A percentile compares a stretch with the other conserved stretches of the same genome.
Evolutionary conservation across 352 stramenopile genomes (phyloP).

Genomic region (Phytophthora cryptogea): DNA sequence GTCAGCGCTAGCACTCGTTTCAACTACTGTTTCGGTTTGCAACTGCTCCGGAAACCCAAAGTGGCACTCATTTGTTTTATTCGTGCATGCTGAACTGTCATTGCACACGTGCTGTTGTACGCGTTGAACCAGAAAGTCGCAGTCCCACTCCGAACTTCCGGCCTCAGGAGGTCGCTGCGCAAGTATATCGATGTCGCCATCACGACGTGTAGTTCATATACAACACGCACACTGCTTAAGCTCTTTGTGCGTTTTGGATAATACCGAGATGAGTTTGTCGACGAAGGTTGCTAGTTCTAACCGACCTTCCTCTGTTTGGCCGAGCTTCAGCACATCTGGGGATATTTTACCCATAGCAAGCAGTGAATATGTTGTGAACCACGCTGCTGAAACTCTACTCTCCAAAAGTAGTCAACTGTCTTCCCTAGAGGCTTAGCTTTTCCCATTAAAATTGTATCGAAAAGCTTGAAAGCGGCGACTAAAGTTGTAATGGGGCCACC

Average conservation of each 20-base stretch:
- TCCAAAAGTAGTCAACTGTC: constrained; percentile 31
- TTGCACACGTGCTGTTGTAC: constrained; percentile 18
- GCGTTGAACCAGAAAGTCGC: constrained; percentile 7
- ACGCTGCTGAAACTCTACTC: constrained; percentile 30
- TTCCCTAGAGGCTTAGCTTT: constrained; percentile 17
- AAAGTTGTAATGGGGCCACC: too few species aligned
- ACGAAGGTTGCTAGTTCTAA: constrained; percentile 7
- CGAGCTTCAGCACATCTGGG: constrained; percentile 18
- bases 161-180: background rate
- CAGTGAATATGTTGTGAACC: constrained; percentile 31
- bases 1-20: background rate
- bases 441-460: background rate
- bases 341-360: constrained; percentile 29
- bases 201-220: background rate
- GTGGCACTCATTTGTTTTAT: constrained; percentile 6
- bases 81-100: constrained; percentile 5
- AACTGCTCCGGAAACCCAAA: constrained; percentile 19
- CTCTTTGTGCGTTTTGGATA: background rate
- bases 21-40: background rate
- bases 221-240: constrained; percentile 1
- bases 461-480: constrained; percentile 24
- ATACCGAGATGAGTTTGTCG: constrained; percentile 12
- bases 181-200: constrained; percentile 7
- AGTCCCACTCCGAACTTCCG: constrained; percentile 5
- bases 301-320: constrained; percentile 11